Evolutionary conservation across 2,329 filamentous ascomycete genomes (phyloP), one percentile per base, ranked within the genome.

Genomic region (Cytospora piceicola): DNA sequence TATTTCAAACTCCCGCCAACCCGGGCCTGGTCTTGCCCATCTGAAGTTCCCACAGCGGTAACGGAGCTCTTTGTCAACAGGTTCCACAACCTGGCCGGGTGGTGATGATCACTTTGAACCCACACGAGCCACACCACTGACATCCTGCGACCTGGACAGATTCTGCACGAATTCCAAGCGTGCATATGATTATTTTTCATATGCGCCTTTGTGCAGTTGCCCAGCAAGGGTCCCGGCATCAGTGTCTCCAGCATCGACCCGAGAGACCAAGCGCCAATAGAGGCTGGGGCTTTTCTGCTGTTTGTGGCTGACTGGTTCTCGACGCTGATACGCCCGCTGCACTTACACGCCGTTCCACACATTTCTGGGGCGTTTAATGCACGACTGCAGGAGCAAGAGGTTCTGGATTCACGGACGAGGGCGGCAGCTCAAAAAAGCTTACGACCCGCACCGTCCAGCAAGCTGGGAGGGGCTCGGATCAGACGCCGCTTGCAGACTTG

Each of bases 31-130:
- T n/a, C 39, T 34, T 42, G 36, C 36, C 32, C 39, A 29, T 24
- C 30, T 39, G n/a, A 56, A 53, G 22, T 15, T 22, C 22, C 30
- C 58, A 58, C 65, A 60, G 65, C 65, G 65, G 65, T 67, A 54
- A 64, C 65, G 62, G 65, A 64, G 65, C n/a, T 57, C 61, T 64
- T 54, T 54, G 65, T 67, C 52, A 57, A 58, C 27, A 55, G 62
- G 61, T 53, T 59, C 61, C 61, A 52, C 61, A 57, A 64, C n/a
- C 29, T 49, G 55, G 53, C 54, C 36, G 39, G 46, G 46, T 24
- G 63, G 54, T 63, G 63, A 39, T 65, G 53, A 65, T 55, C 58
- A 62, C 62, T 58, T 4, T 34, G 11, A 61, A 58, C 46, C 66
- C 66, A 61, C 55, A 57, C 39, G 49, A 58, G 22, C 32, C 39